Evolutionary conservation across 2,329 filamentous ascomycete species (phyloP), one percentile per base, ranked within the genome.

Genomic region (Colletotrichum gloeosporioides): DNA sequence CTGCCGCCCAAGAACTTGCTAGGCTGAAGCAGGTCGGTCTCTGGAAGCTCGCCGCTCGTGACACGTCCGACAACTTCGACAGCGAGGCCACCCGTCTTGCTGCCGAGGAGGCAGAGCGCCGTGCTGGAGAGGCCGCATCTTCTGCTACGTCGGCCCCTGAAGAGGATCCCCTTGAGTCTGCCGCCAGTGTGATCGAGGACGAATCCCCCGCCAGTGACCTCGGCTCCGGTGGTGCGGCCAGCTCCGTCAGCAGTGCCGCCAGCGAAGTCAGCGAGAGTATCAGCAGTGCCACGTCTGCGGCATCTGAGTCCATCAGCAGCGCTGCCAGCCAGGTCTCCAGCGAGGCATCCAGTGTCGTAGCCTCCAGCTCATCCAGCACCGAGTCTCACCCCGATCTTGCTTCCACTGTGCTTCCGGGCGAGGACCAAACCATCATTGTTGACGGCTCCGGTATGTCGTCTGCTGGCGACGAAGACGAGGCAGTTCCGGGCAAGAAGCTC

Each of bases 1-100:
- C 92, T 36, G 93, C 96, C 22, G 96, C 96, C 18, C 93, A 92
- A 80, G 95, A 99, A 83, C 90, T 99, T 31, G 90, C 89, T 39
- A 90, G 93, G 57, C 88, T 99, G 36, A 98, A 97, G 89, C 92
- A 96, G 78, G 94, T 97, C 74, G 95, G 94, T 9, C 90, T 90
- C 76, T 98, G 94, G 93, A 99, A 99, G 87, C 91, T 98, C 55
- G 88, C 90, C 49, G 93, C 95, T 9, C 87, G 89, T 44, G 96
- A 99, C 82, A 87, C 90, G 4, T 93, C 92, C 15, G 93, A 97
- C 68, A 93, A 98, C 82, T 99, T 98, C 81, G 93, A 94, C 64
- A 92, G 91, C 62, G 93, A 93, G 67, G 87, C 87, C 18, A 90
- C 94, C 80, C 90, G 92, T 67, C 86, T 89, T 12, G 90, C 91